Conservation (phyloP, 495 filamentous ascomycete species). For the Penicillium malachiteum region DNA sequence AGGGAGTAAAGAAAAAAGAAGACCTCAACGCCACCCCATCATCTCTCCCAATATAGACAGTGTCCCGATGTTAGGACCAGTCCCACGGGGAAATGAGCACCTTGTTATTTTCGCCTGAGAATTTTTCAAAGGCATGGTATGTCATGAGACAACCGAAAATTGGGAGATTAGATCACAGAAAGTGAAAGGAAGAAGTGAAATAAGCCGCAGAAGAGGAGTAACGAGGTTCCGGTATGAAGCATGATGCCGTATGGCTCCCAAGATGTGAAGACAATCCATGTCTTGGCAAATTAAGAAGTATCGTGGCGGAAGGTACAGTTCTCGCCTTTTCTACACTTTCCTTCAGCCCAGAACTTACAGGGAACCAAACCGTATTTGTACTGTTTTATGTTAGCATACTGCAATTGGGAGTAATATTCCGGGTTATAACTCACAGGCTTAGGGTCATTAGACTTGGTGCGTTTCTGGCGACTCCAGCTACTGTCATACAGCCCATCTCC, state of each 20-base stretch:
- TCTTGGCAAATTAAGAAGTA: neutral
- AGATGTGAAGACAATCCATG: too few species aligned
- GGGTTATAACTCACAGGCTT: slow-evolving; percentile 33
- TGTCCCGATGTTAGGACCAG: too few species aligned
- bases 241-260: neutral
- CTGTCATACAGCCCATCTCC: slow-evolving; percentile 30
- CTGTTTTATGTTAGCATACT: slow-evolving; percentile 23
- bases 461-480: slow-evolving; percentile 32
- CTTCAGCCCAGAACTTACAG: slow-evolving; percentile 76
- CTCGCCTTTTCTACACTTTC: slow-evolving; percentile 80
- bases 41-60: too few species aligned
- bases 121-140: too few species aligned
- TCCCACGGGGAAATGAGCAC: too few species aligned
- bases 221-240: neutral
- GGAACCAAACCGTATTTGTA: slow-evolving; percentile 49
- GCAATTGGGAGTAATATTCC: neutral
- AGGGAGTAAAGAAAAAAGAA: neutral
- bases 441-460: slow-evolving; percentile 32
- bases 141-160: too few species aligned
- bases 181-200: too few species aligned
- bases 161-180: too few species aligned
- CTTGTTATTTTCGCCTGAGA: too few species aligned
- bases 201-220: too few species aligned
- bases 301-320: slow-evolving; percentile 81
- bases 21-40: too few species aligned